Evolutionary conservation across 2,329 filamentous ascomycete species (phyloP), one percentile per base, ranked within the genome.

Genomic region (Ceratocystis variospora): DNA sequence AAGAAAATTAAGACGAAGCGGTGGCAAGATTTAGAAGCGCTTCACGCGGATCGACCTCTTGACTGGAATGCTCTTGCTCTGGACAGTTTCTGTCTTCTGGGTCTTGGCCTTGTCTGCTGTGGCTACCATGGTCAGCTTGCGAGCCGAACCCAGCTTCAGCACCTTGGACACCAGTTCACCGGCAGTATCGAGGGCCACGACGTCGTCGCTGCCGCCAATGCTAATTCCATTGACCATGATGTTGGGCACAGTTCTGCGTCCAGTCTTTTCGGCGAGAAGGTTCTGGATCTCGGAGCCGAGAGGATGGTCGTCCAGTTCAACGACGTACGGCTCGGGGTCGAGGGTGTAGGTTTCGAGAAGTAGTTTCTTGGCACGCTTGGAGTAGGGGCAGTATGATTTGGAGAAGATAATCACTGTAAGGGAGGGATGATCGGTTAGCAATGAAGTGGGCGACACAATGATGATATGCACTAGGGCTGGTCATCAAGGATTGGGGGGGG

Each of bases 361-460:
- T 66, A 97, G 83, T 55, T 81, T 80, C 77, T 99, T 99, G 59
- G 94, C 94, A 71, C 85, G 86, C 73, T 86, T 87, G 63, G 91
- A 96, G 77, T 83, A 87, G 0, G 88, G 90, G 75, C 94, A 99
- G 77, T 93, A 96, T 0, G 88, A 84, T 76, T 99, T 97, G 70
- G 91, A 96, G 78, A 97, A 97, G 71, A 99, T 90, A 74, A 96
- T 89, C 68, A 97, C 90, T 94, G 19, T 53, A 25, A 37, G 15
- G 10, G 28, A 44, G 19, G 25, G 46, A 41, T 37, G 15, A 15
- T 15, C 37, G 1, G 8, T 31, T 62, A 70, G 64, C 65, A 50
- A 31, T 7, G 31, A 17, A 17, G 63, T 65, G 53, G 31, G 48
- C 1, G 7, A 12, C 33, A 8, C 17, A 2, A 5, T 59, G 25